Evolutionary conservation across 1,284 basidiomycete genomes (phyloP), one percentile per base, ranked within the genome.

Genomic region (Ustilago hordei): DNA sequence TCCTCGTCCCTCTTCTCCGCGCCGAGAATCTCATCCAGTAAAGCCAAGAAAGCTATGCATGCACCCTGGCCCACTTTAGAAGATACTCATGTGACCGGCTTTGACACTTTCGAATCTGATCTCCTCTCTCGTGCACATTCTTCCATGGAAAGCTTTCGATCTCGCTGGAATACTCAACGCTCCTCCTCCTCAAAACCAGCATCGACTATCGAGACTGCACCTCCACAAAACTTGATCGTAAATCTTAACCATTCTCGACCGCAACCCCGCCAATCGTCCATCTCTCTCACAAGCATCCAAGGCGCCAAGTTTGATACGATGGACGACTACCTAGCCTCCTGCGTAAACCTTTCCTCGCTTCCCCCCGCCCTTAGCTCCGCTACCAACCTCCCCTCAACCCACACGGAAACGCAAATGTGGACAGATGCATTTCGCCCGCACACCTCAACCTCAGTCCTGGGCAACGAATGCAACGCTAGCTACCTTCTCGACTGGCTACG

Each of bases 401-500:
- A 43, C 36, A 55, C 31, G 12, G 13, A 8, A 2, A 52, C 63
- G 4, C 68, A 71, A 41, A 54, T 75, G 8, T 80, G 79, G 78
- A 62, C 48, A n/a, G 78, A 80, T 32, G 54, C 60, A 11, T 79
- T 55, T 43, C 66, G 74, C 7, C 80, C 80, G 3, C 60, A 35
- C 17, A 13, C 54, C 2, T 63, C 79, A 0, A n/a, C n/a, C 9
- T 60, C 73, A 4, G 70, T 72, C 23, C 32, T 79, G 1, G 76
- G 69, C 45, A 82, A 81, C 60, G 71, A 79, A 50, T 4, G 17
- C 8, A 56, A 50, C 12, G 79, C 80, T 7, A 8, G 23, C 11
- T 78, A 73, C 35, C 60, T 83, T 23, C 54, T 64, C 19, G 75
- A 81, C 58, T 83, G 81, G 81, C 61, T 83, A 23, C 74, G 64